These are phyloP conservation scores for Vitis vinifera DNA, from an alignment of 164 flowering plant genomes.

Conservation along the genomic window DNA sequence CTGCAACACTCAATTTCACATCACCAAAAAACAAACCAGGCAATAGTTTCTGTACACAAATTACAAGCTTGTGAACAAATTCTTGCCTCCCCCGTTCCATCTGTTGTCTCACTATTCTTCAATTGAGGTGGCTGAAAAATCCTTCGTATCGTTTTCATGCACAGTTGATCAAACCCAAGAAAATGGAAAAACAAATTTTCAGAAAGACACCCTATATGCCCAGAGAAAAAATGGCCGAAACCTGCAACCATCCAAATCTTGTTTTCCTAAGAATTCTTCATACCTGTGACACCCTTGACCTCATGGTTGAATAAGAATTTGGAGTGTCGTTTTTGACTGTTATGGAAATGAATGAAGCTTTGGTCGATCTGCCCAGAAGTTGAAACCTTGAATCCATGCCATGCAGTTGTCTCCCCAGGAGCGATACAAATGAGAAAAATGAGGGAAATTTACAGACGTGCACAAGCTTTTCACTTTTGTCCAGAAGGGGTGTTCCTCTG, in stretches of 20 bases:
- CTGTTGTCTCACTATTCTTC: neutral
- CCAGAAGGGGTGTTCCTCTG: slow-evolving; percentile 18
- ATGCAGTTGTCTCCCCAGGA: neutral
- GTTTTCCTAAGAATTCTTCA: neutral
- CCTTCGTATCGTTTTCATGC: no score
- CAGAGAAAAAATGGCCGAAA: neutral
- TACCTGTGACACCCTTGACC: neutral
- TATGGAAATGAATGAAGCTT: neutral
- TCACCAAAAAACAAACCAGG: neutral
- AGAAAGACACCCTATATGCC: neutral
- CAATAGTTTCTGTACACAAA: slow-evolving; percentile 9
- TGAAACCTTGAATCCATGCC: slow-evolving; percentile 2
- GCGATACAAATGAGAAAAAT: neutral
- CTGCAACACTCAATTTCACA: neutral
- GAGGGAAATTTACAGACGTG: neutral
- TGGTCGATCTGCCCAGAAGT: neutral
- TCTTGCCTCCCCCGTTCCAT: neutral
- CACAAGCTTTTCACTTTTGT: slow-evolving; percentile 7
- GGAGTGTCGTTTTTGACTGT: neutral
- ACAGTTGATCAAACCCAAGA: neutral
- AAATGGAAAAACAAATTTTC: neutral
- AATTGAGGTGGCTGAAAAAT: neutral
- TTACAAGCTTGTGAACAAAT: slow-evolving; percentile 5
- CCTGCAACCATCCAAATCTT: neutral
- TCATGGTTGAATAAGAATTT: neutral